These are phyloP conservation scores for Pestalotiopsis sp. DNA, from an alignment of 2,329 filamentous ascomycete genomes.

Conservation along the genomic window DNA sequence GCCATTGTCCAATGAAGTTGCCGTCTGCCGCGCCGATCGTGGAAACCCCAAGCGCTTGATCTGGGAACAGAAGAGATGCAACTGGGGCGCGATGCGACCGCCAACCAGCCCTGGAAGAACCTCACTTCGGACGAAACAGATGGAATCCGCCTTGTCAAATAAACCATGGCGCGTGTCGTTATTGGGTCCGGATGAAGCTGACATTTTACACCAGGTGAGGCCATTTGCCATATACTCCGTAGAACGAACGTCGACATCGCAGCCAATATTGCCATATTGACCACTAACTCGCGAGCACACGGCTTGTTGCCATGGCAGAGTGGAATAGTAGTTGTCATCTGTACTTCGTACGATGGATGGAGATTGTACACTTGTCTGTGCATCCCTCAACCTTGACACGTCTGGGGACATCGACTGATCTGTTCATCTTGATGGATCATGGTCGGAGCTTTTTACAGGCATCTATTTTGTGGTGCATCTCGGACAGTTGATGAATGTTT, in stretches of 20 bases:
- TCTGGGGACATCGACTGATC: not conserved
- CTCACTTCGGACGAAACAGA: not conserved
- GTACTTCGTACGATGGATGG: not conserved
- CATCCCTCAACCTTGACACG: not conserved
- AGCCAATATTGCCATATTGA: too few relatives aligned
- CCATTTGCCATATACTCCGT: too few relatives aligned
- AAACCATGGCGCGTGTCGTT: not conserved
- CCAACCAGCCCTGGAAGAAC: not conserved
- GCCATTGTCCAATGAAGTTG: not conserved
- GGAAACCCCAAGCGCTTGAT: not conserved
- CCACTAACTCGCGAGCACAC: too few relatives aligned
- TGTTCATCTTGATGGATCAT: not conserved
- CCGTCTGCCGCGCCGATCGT: not conserved
- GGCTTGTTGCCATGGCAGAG: too few relatives aligned
- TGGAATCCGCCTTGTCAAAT: not conserved
- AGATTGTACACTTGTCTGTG: not conserved
- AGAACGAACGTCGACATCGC: too few relatives aligned
- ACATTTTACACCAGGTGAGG: too few relatives aligned
- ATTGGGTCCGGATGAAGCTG: too few relatives aligned
- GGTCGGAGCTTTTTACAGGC: not conserved
- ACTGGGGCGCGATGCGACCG: not conserved
- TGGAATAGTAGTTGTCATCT: too few relatives aligned
- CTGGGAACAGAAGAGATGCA: not conserved
- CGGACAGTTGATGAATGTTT: too few relatives aligned
- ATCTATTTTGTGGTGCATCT: not conserved